Conservation (phyloP, 176 grass and related monocot genomes). For the Oryza officinalis region DNA sequence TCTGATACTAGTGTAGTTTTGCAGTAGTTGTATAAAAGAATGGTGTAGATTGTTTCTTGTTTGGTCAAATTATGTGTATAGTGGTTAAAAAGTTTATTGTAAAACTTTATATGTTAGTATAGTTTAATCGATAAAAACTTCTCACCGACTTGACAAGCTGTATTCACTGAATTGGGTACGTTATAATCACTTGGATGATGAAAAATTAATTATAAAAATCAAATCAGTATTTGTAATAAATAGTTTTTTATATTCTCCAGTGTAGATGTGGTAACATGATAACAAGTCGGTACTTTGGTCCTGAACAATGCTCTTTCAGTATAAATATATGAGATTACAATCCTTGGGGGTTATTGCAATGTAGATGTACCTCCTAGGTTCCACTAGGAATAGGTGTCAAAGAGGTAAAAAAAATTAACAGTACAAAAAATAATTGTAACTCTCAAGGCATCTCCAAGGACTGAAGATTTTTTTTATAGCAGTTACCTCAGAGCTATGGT, state of each 20-base stretch:
- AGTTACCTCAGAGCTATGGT: background rate
- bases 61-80: background rate
- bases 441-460: background rate
- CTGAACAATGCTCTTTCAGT: background rate
- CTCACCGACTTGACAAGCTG: too few species aligned
- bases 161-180: background rate
- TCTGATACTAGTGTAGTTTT: background rate
- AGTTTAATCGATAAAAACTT: too few species aligned
- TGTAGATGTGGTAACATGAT: background rate
- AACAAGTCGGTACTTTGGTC: too few species aligned
- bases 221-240: background rate
- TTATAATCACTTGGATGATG: background rate
- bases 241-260: background rate
- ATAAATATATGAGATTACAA: background rate
- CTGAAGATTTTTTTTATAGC: background rate
- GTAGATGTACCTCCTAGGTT: background rate
- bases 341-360: background rate
- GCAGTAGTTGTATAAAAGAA: background rate
- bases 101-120: background rate
- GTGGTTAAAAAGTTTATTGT: background rate
- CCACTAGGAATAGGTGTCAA: too few species aligned
- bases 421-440: background rate
- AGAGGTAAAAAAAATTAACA: background rate
- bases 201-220: background rate
- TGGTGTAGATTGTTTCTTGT: background rate